A percentile compares a stretch with the other conserved stretches of the same genome.
These are phyloP conservation scores for Colletotrichum agaves DNA, from an alignment of 2,329 filamentous ascomycete genomes.

Conservation along the genomic window DNA sequence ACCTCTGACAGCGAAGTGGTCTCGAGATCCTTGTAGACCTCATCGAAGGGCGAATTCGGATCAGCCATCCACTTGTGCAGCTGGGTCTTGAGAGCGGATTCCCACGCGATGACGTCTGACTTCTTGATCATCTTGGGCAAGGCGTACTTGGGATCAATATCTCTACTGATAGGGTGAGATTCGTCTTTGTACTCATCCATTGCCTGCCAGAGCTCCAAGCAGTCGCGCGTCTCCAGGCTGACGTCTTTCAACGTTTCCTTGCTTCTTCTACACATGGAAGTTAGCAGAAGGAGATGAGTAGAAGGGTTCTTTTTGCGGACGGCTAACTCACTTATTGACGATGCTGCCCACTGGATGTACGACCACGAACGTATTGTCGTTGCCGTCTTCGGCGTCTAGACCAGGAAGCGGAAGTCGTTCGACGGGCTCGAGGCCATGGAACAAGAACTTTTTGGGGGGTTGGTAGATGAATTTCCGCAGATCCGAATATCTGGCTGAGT, in stretches of 20 bases:
- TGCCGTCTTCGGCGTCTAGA: constrained; percentile 55
- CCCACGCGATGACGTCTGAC: constrained; percentile 74
- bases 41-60: constrained; percentile 52
- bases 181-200: constrained; percentile 69
- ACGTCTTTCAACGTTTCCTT: constrained; percentile 75
- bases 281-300: not conserved
- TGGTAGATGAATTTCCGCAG: constrained; percentile 78
- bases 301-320: no score
- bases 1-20: no score
- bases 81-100: constrained; percentile 46
- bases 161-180: constrained; percentile 68
- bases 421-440: constrained; percentile 60
- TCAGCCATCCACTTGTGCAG: constrained; percentile 71
- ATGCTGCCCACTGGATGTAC: constrained; percentile 76
- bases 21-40: constrained; percentile 58
- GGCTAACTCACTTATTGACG: constrained; percentile 58
- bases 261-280: constrained; percentile 46
- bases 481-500: constrained; percentile 78
- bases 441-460: constrained; percentile 56
- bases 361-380: constrained; percentile 62
- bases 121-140: constrained; percentile 70
- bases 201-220: constrained; percentile 70
- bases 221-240: constrained; percentile 77
- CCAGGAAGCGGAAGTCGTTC: constrained; percentile 56
- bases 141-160: constrained; percentile 63